Evolutionary conservation across 768 basidiomycete genomes (phyloP), one percentile per base, ranked within the genome.

Genomic region (Tulasnella sp.): DNA sequence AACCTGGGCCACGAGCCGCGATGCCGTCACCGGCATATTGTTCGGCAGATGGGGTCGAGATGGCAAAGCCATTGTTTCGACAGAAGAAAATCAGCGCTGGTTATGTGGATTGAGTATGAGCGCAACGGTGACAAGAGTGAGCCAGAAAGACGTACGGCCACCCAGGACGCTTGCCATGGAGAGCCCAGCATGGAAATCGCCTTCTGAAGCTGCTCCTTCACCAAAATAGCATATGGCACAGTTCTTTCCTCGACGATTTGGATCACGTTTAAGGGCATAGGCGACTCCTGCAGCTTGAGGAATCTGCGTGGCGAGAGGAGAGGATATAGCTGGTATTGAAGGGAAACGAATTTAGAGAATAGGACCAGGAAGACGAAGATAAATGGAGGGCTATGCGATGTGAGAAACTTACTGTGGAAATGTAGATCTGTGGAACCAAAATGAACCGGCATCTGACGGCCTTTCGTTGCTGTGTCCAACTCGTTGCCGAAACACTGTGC

Each of bases 11-110:
- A 32, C 96, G 90, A 35, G 92, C 89, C 2, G 95, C 95, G 80
- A 98, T 95, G 13, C 96, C 96, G 83, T 98, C 96, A 0, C 96
- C 96, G 79, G 92, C 88, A 83, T 90, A 98, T 82, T 98, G 96
- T 84, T 98, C 94, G 0, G 90, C 87, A 18, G 92, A 89, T 0
- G 96, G 96, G 4, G 96, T 98, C 71, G 94, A 96, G 83, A 98
- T 98, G 40, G 96, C 96, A 81, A 98, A 98, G 4, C 95, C 95
- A 81, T 97, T 97, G 74, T 83, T 84, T 77, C 84, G 76, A 61
- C 81, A 82, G 75, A 83, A 81, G 79, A 82, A 83, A 37, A 84
- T 82, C 72, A 78, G 11, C 29, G 78, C 73, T 81, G 37, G 67
- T 20, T 51, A 48, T 74, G 10, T 55, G 40, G 74, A 9, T n/a